Evolutionary conservation across 2,329 filamentous ascomycete species (phyloP), one percentile per base, ranked within the genome.

Genomic region (Xylaria multiplex): DNA sequence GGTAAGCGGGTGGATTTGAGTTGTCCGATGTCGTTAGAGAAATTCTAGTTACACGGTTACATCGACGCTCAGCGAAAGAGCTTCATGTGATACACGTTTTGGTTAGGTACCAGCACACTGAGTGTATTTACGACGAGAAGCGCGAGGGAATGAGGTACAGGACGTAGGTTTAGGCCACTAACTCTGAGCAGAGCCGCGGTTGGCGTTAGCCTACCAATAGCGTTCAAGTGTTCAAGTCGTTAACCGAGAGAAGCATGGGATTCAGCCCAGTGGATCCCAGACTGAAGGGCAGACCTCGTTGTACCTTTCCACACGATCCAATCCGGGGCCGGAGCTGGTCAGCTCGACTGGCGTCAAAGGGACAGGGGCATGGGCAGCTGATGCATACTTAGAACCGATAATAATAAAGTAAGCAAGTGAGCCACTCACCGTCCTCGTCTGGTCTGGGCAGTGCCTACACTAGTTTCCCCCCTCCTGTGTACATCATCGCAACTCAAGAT

Each of bases 1-100:
- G 62, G 59, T 60, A 42, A 60, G 59, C 62, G 59, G 63, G 65
- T 62, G 7, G 19, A 7, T 50, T 62, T 16, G 59, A 45, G 35
- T 58, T 14, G 40, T 37, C 37, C 24, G 22, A 13, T 13, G 16
- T 45, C 11, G 43, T 49, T 45, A 59, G 52, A 24, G 11, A 16
- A 9, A 37, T 32, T 9, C 35, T 46, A 50, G 57, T 43, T 48
- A 3, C 56, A 42, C 19, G 32, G 65, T 68, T 59, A 32, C 65
- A 65, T 55, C 42, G 59, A 62, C 58, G 65, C 62, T 65, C 49
- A 67, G 65, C 65, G 65, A 67, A 46, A n/a, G 52, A 56, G 37
- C 46, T 55, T 40, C 62, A 49, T 52, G 43, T 61, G 58, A 62
- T 64, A 56, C 37, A 16, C 56, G 37, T 37, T 46, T 27, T 27